These are phyloP conservation scores for Tilletia horrida DNA, from an alignment of 1,284 basidiomycete genomes.

Conservation along the genomic window DNA sequence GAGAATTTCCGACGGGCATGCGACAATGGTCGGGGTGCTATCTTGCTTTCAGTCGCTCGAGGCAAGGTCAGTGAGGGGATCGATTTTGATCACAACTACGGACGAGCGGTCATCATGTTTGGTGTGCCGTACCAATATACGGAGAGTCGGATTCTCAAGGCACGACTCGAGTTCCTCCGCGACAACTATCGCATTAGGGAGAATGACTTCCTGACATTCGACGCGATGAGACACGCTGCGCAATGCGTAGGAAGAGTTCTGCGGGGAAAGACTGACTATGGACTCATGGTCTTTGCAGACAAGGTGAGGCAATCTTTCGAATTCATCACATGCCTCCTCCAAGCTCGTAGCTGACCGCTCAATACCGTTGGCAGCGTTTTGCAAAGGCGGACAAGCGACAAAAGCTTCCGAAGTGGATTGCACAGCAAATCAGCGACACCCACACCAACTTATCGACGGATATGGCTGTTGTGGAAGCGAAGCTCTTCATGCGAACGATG, in stretches of 20 bases:
- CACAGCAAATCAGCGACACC: slow-evolving; percentile 90
- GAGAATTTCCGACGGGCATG: slow-evolving; percentile 97
- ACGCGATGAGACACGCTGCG: slow-evolving; percentile 98
- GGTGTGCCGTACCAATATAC: slow-evolving; percentile 99
- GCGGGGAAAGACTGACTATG: slow-evolving; percentile 98
- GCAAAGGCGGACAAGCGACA: slow-evolving; percentile 93
- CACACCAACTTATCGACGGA: slow-evolving; percentile 96
- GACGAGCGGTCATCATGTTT: slow-evolving; percentile 99
- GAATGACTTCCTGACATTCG: slow-evolving; percentile 97
- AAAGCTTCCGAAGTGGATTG: slow-evolving; percentile 98
- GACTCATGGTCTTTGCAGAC: slow-evolving; percentile 98
- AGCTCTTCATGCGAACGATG: slow-evolving; percentile 94
- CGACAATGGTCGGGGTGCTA: slow-evolving; percentile 96
- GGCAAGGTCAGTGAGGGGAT: slow-evolving; percentile 99
- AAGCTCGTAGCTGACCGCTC: no score
- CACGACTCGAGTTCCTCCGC: slow-evolving; percentile 93
- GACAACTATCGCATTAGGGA: slow-evolving; percentile 97
- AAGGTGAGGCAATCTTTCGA: no score
- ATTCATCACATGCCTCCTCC: neutral
- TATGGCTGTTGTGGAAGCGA: slow-evolving; percentile 92
- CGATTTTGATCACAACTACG: slow-evolving; percentile 96
- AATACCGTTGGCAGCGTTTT: slow-evolving; percentile 77
- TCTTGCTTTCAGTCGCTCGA: slow-evolving; percentile 91
- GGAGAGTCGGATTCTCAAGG: slow-evolving; percentile 94
- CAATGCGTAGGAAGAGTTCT: slow-evolving; percentile 97